phyloP scores from a whole-genome alignment of 306 rosid species.

The Cyamopsis tetragonoloba region DNA sequence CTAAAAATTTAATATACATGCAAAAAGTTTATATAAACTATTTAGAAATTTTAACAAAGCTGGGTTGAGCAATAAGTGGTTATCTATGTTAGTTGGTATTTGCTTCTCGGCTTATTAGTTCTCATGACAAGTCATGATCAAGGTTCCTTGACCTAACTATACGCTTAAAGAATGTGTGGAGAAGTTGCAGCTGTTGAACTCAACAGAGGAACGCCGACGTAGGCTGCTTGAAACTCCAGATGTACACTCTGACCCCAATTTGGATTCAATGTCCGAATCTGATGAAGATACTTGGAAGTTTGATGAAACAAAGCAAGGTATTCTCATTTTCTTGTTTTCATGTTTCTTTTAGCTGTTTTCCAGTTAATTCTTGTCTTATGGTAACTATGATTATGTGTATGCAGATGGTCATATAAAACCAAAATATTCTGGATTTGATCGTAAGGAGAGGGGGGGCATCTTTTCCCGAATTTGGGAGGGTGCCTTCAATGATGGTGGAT shows the following conservation, averaged over 20 bases:
- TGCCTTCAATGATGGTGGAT: conserved; percentile 32
- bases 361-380: conserved; percentile 28
- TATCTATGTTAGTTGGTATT: conserved; percentile 11
- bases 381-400: conserved; percentile 30
- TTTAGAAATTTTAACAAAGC: conserved; percentile 9
- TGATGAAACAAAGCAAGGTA: conserved; percentile 65
- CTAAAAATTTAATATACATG: not conserved
- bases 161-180: conserved; percentile 70
- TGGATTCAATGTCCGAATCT: conserved; percentile 64
- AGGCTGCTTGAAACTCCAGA: conserved; percentile 62
- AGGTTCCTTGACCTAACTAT: conserved; percentile 69
- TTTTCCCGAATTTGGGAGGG: conserved; percentile 40
- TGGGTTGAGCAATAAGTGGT: conserved; percentile 15
- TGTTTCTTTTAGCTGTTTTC: conserved; percentile 24
- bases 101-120: conserved; percentile 15
- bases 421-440: conserved; percentile 34
- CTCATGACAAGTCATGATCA: conserved; percentile 14
- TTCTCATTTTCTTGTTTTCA: conserved; percentile 22
- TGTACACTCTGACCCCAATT: conserved; percentile 70
- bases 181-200: conserved; percentile 67
- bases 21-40: conserved; percentile 4
- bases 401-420: conserved; percentile 59
- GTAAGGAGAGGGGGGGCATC: conserved; percentile 41
- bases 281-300: conserved; percentile 54
- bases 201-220: conserved; percentile 65